Conservation (phyloP, 192 early-diverging fungal species). For the Backusella psychrophila region DNA sequence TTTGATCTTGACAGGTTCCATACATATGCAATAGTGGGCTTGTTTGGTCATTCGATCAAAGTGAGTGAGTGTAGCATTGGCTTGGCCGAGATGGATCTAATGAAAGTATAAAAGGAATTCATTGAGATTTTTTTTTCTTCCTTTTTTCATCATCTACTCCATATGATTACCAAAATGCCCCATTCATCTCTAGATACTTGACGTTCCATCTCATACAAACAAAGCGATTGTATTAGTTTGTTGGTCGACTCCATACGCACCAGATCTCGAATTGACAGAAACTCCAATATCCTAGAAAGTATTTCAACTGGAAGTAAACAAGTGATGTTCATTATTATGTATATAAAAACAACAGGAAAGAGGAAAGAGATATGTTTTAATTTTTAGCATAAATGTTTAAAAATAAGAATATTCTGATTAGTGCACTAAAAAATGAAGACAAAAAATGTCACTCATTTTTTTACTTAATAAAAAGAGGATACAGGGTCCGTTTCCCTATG, state of each 20-base stretch:
- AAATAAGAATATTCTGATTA: background rate
- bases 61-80: constrained; percentile 10
- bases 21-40: constrained; percentile 17
- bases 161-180: constrained; percentile 2
- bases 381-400: background rate
- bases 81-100: constrained; percentile 32
- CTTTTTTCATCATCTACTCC: background rate
- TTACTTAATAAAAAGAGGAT: too few species aligned
- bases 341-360: background rate
- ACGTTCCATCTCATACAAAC: constrained; percentile 13
- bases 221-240: constrained; percentile 17
- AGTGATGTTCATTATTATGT: background rate
- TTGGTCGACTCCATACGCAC: constrained; percentile 18
- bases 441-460: too few species aligned
- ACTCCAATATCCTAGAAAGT: constrained; percentile 11
- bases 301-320: constrained; percentile 15
- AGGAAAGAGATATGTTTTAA: background rate
- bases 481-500: background rate
- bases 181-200: constrained; percentile 4
- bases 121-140: background rate
- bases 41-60: constrained; percentile 28
- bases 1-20: constrained; percentile 28
- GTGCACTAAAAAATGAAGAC: background rate
- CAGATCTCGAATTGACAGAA: constrained; percentile 15
- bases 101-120: background rate